Evolutionary conservation across 495 filamentous ascomycete genomes (phyloP), one percentile per base, ranked within the genome.

Genomic region (Aspergillus biplanus): DNA sequence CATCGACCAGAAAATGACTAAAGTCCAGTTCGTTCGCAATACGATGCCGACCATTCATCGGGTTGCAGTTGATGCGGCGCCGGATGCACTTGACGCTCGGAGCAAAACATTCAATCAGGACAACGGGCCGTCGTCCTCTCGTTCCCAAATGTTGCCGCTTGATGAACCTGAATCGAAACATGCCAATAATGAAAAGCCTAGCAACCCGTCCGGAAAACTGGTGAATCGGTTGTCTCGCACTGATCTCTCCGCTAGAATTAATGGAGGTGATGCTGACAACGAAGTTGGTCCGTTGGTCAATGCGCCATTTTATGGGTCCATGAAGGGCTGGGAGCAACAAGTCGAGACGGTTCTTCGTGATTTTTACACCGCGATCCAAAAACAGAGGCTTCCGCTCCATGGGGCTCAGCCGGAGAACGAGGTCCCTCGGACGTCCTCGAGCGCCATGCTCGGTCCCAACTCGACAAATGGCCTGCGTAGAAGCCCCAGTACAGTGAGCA

Each of bases 1-100:
- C 67, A 95, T 97, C 54, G 91, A 96, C 56, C 86, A 91, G 71
- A 96, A 96, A 79, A 99, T 99, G 95, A 97, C 93, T 21, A 86
- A 89, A 63, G 87, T 79, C 65, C 93, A 97, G 70, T 99, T 97
- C 71, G 85, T 98, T 71, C 96, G 95, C 75, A 99, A 99, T 68
- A 98, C 95, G 11, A 88, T 97, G 83, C 89, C 92, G 6, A 97
- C 94, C 4, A 88, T 98, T 56, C 87, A 86, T 34, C 85, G 90
- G 58, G 88, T 92, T 32, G 86, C 91, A 44, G 76, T 82, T 37
- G 92, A 96, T 61, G 83, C 87, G 31, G 84, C 81, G 8, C 87
- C 89, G 3, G 86, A 91, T 58, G 84, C 78, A 8, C 89, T 89
- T 65, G 87, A 91, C 39, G 69, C 74, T 66, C 71, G 80, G 35